Conservation (phyloP, 306 rosid species). For the Citrullus colocynthis region DNA sequence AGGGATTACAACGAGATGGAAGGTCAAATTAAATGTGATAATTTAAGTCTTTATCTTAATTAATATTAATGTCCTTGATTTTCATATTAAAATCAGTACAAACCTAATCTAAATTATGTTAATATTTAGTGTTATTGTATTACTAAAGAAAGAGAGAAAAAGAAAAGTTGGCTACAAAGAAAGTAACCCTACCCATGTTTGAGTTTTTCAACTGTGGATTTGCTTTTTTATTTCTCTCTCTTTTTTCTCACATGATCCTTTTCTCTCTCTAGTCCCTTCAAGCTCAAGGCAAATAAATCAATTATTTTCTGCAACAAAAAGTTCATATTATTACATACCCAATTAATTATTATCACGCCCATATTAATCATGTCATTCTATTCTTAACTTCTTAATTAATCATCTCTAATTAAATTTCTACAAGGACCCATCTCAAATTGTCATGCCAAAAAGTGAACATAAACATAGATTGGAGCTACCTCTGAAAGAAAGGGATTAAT, state of each 20-base stretch:
- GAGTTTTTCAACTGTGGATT: slow-evolving; percentile 16
- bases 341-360: slow-evolving; percentile 8
- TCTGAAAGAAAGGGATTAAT: background rate
- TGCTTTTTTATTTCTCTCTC: slow-evolving; percentile 1
- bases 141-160: background rate
- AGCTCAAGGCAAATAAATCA: slow-evolving; percentile 31
- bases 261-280: slow-evolving; percentile 35
- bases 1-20: background rate
- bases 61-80: background rate
- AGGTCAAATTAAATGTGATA: background rate
- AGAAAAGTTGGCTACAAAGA: background rate
- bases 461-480: background rate
- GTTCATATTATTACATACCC: background rate
- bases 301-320: slow-evolving; percentile 8
- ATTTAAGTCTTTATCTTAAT: background rate
- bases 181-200: slow-evolving; percentile 1
- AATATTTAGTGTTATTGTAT: background rate
- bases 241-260: slow-evolving; percentile 17
- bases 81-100: background rate
- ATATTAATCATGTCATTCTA: background rate
- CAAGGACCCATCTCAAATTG: background rate
- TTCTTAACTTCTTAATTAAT: background rate
- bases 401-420: background rate
- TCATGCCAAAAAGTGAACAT: background rate
- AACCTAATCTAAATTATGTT: no score